Conservation (phyloP, 2,329 filamentous ascomycete species). For the Aureobasidium melanogenum region DNA sequence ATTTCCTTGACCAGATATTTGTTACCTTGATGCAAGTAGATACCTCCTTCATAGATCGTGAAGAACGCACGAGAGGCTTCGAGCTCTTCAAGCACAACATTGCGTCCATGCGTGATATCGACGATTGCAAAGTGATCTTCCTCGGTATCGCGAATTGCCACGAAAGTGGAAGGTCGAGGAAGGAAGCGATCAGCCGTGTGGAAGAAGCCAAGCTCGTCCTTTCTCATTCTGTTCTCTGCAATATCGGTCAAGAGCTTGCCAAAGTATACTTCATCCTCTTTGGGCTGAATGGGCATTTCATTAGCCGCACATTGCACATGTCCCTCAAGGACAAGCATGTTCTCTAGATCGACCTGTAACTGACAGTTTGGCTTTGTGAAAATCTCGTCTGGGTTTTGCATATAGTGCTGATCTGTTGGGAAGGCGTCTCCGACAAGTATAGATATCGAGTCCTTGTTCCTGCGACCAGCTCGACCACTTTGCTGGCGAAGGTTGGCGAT, state of each 20-base stretch:
- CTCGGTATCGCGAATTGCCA: slow-evolving; percentile 81
- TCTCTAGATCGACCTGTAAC: slow-evolving; percentile 83
- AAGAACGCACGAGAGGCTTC: slow-evolving; percentile 92
- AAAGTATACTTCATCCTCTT: slow-evolving; percentile 70
- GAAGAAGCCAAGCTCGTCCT: slow-evolving; percentile 72
- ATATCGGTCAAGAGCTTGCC: slow-evolving; percentile 62
- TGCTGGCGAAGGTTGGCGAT: slow-evolving; percentile 93
- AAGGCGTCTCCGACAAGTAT: slow-evolving; percentile 84
- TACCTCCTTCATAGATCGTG: slow-evolving; percentile 92
- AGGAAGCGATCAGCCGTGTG: slow-evolving; percentile 85
- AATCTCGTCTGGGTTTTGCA: slow-evolving; percentile 90
- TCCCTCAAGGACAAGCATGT: slow-evolving; percentile 83
- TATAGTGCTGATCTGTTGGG: slow-evolving; percentile 89
- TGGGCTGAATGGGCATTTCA: slow-evolving; percentile 83
- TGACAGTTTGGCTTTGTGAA: slow-evolving; percentile 86
- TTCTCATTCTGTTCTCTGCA: slow-evolving; percentile 62
- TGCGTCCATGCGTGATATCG: slow-evolving; percentile 73
- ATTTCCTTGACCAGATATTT: slow-evolving; percentile 91
- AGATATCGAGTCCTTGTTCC: slow-evolving; percentile 88
- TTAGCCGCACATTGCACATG: slow-evolving; percentile 93
- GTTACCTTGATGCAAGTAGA: slow-evolving; percentile 92
- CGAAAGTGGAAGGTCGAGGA: slow-evolving; percentile 70
- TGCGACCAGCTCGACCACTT: slow-evolving; percentile 80
- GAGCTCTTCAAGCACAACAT: slow-evolving; percentile 86
- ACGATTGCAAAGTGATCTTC: slow-evolving; percentile 93